Conservation (phyloP, 2,329 filamentous ascomycete genomes). For the Colletotrichum spaethianum region DNA sequence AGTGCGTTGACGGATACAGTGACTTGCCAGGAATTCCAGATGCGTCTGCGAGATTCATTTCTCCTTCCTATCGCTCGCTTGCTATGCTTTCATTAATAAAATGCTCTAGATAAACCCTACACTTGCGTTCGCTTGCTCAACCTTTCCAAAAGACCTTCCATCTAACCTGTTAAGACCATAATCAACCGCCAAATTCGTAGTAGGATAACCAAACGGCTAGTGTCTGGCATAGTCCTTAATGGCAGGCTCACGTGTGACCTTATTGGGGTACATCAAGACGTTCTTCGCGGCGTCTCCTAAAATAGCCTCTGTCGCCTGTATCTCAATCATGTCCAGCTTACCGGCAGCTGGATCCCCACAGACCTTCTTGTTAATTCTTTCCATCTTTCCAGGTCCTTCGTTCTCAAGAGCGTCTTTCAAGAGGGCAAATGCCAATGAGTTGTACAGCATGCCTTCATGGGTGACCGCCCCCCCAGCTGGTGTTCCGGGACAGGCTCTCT, state of each 20-base stretch:
- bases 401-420: slow-evolving; percentile 49
- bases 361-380: slow-evolving; percentile 20
- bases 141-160: not conserved
- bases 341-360: slow-evolving; percentile 22
- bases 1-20: too few species aligned
- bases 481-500: slow-evolving; percentile 56
- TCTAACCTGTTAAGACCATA: not conserved
- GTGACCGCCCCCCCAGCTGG: slow-evolving; percentile 61
- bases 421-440: slow-evolving; percentile 55
- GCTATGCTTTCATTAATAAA: not conserved
- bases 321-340: slow-evolving; percentile 1
- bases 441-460: slow-evolving; percentile 62
- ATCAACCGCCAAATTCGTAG: not conserved
- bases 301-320: slow-evolving; percentile 14
- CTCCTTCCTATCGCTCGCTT: too few species aligned
- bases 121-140: not conserved
- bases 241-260: slow-evolving; percentile 16
- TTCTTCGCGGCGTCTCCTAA: slow-evolving; percentile 9
- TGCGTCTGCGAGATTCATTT: too few species aligned
- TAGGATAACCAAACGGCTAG: not conserved
- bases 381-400: slow-evolving; percentile 21
- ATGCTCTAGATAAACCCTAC: not conserved
- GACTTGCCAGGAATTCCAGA: too few species aligned
- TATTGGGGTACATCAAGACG: slow-evolving; percentile 8
- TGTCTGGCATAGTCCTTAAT: slow-evolving; percentile 19